Percentiles rank a stretch among this genome's conserved stretches.
Evolutionary conservation across 2,329 filamentous ascomycete genomes (phyloP).

Genomic region (Neonectria coccinea): DNA sequence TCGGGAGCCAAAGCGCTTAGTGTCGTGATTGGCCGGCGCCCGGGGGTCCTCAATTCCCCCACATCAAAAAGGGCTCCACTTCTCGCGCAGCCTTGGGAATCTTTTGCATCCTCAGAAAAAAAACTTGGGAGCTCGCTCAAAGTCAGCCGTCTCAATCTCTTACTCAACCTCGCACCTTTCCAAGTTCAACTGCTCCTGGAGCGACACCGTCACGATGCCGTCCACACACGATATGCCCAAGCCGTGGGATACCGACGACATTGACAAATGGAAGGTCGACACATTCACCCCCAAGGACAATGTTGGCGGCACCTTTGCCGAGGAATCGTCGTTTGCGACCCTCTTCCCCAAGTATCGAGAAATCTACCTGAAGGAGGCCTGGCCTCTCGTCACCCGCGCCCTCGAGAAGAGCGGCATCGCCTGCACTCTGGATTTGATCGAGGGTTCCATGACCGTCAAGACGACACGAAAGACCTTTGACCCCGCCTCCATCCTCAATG

Average conservation of each 20-base stretch:
- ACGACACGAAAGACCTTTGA: conserved; percentile 93
- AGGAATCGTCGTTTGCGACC: conserved; percentile 90
- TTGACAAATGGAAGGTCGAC: conserved; percentile 97
- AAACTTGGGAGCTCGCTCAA: conserved; percentile 34
- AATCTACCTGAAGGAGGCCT: conserved; percentile 90
- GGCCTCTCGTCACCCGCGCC: conserved; percentile 89
- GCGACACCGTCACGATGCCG: conserved; percentile 69
- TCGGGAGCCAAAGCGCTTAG: conserved; percentile 32
- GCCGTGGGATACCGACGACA: conserved; percentile 95
- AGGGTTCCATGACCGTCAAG: conserved; percentile 96
- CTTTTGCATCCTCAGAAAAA: conserved; percentile 38
- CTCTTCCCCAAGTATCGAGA: conserved; percentile 98
- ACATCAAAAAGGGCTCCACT: conserved; percentile 36
- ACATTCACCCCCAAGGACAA: conserved; percentile 90
- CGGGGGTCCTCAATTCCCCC: conserved; percentile 31
- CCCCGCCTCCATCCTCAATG: conserved; percentile 92
- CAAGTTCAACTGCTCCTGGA: conserved; percentile 1
- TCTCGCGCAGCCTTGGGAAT: conserved; percentile 14
- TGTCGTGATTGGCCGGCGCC: conserved; percentile 39
- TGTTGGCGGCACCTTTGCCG: conserved; percentile 83
- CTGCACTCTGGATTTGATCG: conserved; percentile 92
- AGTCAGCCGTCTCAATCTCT: conserved; percentile 19
- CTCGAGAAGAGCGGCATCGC: conserved; percentile 90
- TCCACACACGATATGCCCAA: conserved; percentile 91
- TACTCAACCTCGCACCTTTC: conserved; percentile 13